Conservation (phyloP, 2,329 filamentous ascomycete genomes). For the Teratosphaeria nubilosa region DNA sequence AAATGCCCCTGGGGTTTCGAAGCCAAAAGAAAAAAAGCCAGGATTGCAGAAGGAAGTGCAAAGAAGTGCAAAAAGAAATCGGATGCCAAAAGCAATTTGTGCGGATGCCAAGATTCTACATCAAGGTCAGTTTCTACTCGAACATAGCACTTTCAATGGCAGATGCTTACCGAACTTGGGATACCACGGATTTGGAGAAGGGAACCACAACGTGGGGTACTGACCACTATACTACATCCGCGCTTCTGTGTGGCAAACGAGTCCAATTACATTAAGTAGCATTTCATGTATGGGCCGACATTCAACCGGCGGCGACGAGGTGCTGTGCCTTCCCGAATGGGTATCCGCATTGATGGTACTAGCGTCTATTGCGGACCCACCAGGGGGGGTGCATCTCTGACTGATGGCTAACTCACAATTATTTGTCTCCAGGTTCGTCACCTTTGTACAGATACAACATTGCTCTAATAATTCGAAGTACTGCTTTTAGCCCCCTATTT, state of each 20-base stretch:
- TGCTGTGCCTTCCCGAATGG: background rate
- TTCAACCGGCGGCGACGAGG: background rate
- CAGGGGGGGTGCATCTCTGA: background rate
- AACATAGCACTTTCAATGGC: too few species aligned
- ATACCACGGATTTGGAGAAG: background rate
- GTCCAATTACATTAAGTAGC: background rate
- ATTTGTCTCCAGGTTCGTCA: background rate
- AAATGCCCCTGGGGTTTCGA: too few species aligned
- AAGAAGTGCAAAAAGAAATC: too few species aligned
- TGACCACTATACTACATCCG: background rate
- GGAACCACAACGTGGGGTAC: background rate
- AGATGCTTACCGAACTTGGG: background rate
- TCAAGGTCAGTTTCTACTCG: too few species aligned
- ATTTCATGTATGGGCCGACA: background rate
- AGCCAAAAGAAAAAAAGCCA: too few species aligned
- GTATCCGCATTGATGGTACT: background rate
- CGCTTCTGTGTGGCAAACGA: background rate
- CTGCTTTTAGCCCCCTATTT: background rate
- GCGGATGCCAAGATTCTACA: background rate
- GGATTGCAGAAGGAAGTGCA: background rate
- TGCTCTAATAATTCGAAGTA: background rate
- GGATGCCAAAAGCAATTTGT: background rate
- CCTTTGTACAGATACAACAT: background rate
- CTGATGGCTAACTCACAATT: background rate
- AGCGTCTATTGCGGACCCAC: background rate